Evolutionary conservation across 257 asterid genomes (phyloP), one percentile per base, ranked within the genome.

Genomic region (Przewalskia tangutica): DNA sequence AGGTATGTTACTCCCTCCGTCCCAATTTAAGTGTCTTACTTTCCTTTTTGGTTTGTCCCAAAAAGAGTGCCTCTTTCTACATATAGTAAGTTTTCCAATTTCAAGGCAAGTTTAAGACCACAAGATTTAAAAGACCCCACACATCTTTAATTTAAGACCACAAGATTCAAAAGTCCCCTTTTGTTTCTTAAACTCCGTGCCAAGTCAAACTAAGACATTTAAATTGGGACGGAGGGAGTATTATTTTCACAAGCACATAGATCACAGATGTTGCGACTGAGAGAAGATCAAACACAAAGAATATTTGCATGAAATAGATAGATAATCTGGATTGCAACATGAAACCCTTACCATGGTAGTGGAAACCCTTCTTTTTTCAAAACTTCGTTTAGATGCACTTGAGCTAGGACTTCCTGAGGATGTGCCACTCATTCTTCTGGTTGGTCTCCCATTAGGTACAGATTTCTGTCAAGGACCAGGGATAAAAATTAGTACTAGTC

Each of bases 321-420:
- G 46, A 50, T 7, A 50, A 50, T 75, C 16, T 13, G 14, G 44
- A 75, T 48, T 23, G 60, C 23, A 50, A 63, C 60, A 60, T 51
- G 68, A 42, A 13, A 56, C 67, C 51, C 65, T 86, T 91, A 93
- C 97, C 97, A 88, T 90, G 81, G 93, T 88, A 40, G 97, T 76
- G 65, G 95, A 78, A 67, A 48, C 66, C 85, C 84, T 83, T 82
- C 87, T 89, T 88, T 89, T 92, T 77, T 90, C 94, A 3, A 93
- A 84, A 75, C 91, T 90, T 60, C 97, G 87, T 84, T 89, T 94
- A 16, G 93, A 89, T 78, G 92, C 82, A 89, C 91, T 87, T 81
- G 94, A 84, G 82, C 87, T 85, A 40, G 91, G 84, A 88, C 83
- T 86, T 85, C 88, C 89, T 81, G 91, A 58, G 77, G 98, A 76